Conservation (phyloP, 306 rosid species). For the Datisca glomerata region DNA sequence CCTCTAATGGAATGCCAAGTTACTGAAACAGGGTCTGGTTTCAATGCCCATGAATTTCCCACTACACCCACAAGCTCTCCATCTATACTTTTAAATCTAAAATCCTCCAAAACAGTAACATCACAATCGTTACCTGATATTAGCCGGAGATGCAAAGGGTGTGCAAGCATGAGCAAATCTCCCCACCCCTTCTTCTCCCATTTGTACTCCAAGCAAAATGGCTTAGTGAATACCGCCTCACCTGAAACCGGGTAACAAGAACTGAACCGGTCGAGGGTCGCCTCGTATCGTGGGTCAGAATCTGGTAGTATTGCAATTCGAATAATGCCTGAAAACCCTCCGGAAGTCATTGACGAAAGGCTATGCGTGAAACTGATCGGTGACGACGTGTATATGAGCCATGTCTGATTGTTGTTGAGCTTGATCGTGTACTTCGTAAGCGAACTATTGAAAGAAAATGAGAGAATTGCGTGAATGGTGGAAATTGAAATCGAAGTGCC, state of each 20-base stretch:
- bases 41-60: conserved; percentile 61
- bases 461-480: conserved; percentile 54
- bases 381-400: conserved; percentile 60
- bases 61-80: conserved; percentile 86
- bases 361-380: conserved; percentile 27
- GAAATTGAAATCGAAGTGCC: conserved; percentile 40
- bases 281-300: conserved; percentile 17
- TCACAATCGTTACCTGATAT: conserved; percentile 18
- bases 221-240: conserved; percentile 35
- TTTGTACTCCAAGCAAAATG: conserved; percentile 47
- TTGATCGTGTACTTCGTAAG: conserved; percentile 40
- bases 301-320: conserved; percentile 53
- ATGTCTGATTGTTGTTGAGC: conserved; percentile 70
- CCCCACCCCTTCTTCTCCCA: conserved; percentile 76
- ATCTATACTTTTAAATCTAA: conserved; percentile 68
- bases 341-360: conserved; percentile 38
- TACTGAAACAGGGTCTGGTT: conserved; percentile 41
- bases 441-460: conserved; percentile 33
- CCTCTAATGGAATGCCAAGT: conserved; percentile 78
- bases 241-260: conserved; percentile 77
- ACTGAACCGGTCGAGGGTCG: conserved; percentile 43
- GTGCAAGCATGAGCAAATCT: conserved; percentile 64
- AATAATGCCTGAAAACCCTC: conserved; percentile 47
- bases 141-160: conserved; percentile 69
- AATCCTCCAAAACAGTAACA: conserved; percentile 32